phyloP scores from a whole-genome alignment of 2,329 filamentous ascomycete genomes.

The Alternaria solani region DNA sequence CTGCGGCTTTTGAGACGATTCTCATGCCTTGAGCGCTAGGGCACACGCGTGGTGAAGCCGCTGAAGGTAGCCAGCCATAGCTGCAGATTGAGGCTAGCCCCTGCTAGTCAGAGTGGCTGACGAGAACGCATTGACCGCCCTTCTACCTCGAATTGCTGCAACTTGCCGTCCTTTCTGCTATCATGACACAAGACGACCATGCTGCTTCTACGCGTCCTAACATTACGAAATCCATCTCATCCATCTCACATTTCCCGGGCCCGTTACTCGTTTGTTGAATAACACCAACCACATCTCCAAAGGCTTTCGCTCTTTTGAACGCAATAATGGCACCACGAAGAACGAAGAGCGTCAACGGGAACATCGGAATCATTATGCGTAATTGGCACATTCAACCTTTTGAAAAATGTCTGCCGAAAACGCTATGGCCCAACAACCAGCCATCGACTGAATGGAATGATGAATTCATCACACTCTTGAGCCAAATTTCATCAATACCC shows the following conservation, averaged over 20 bases:
- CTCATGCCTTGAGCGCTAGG: neutral
- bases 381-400: constrained; percentile 10
- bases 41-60: neutral
- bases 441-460: constrained; percentile 6
- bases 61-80: neutral
- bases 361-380: constrained; percentile 5
- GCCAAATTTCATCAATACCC: constrained; percentile 9
- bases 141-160: constrained; percentile 6
- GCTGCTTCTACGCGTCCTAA: constrained; percentile 2
- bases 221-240: neutral
- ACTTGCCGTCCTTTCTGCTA: neutral
- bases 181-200: constrained; percentile 9
- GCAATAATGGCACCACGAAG: constrained; percentile 7
- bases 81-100: constrained; percentile 6
- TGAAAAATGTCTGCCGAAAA: constrained; percentile 7
- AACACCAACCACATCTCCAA: neutral
- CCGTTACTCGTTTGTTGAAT: neutral
- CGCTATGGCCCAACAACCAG: constrained; percentile 12
- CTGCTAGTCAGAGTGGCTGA: constrained; percentile 9
- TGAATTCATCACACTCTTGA: constrained; percentile 10
- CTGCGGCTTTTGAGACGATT: neutral
- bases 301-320: neutral
- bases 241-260: neutral
- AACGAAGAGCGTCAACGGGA: neutral
- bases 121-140: constrained; percentile 11